A percentile compares a stretch with the other conserved stretches of the same genome.
Evolutionary conservation across 306 rosid genomes (phyloP).

Genomic region (Citrullus mucosospermus): DNA sequence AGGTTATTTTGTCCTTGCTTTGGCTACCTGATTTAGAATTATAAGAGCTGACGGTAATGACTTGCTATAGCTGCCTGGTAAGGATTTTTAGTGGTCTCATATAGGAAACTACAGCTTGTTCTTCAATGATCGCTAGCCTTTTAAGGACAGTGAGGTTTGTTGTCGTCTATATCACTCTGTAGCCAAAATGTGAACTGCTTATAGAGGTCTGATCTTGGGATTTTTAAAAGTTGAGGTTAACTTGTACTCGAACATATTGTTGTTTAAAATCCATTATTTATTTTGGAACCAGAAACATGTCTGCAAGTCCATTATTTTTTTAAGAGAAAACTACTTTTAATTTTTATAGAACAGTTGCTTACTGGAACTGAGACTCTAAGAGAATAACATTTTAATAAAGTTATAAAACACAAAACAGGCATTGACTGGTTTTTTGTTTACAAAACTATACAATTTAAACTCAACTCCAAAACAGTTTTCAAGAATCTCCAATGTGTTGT

Average conservation of each 20-base stretch:
- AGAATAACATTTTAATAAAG: neutral
- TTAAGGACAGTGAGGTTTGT: neutral
- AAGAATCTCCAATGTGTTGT: neutral
- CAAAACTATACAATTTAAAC: neutral
- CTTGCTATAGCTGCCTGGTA: neutral
- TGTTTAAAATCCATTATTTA: neutral
- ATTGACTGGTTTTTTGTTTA: neutral
- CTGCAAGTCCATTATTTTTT: too few species aligned
- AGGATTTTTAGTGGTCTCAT: neutral
- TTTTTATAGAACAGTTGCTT: neutral
- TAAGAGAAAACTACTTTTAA: neutral
- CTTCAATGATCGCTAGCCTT: neutral
- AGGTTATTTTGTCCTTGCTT: neutral
- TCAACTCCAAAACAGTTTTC: neutral
- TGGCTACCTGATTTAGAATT: neutral
- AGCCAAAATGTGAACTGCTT: neutral
- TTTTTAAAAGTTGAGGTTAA: neutral
- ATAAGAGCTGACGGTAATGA: neutral
- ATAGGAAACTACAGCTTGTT: neutral
- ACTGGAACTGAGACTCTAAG: neutral
- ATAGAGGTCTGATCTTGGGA: neutral
- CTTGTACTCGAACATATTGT: neutral
- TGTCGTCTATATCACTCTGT: neutral
- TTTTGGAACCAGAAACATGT: neutral
- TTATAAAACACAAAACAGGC: neutral